Base-by-base conservation (phyloP, 2,329 filamentous ascomycete genomes). In the Neopestalotiopsis clavispora region DNA sequence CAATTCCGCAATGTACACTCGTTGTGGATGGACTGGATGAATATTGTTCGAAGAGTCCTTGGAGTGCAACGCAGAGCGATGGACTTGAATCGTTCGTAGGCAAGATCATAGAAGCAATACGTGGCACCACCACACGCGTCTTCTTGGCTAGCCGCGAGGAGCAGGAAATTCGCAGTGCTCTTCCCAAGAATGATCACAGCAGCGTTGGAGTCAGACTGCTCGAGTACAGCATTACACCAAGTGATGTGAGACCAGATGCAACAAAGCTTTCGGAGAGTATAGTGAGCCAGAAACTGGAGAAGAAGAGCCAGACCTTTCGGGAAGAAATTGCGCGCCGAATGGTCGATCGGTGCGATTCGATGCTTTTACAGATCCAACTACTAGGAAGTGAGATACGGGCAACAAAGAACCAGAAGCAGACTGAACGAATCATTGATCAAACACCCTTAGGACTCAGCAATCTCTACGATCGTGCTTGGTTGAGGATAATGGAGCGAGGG, bases 1-100 rank as follows among this genome's bases (percentile, higher is more conserved):
- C 14, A 65, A 0, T 34, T 79, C 59, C 59, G 10, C 52, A 30
- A 0, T 78, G 72, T 2, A 68, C 63, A 0, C 73, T 80, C 5
- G 38, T 80, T 0, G 34, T 78, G 0, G 80, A 82, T 45, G 79
- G 80, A 0, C 69, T 81, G 12, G 80, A 82, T 14, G 80, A 82
- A 67, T 82, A 77, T 23, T 23, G 40, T 10, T 32, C n/a, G 75
- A 28, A 17, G 67, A 14, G 70, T 72, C 13, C 75, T 79, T 61
- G 72, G 76, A 45, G 57, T 71, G 6, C 71, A 4, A 40, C 32
- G 2, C 59, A 62, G 32, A 62, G n/a, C 13, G 30, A 17, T 20
- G n/a, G 28, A 9, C 1, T 62, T 14, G 28, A 42, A 17, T 7
- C 28, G 1, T 62, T 62, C 59, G 42, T 62, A 1, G 7, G 10